Percentiles rank a stretch among this genome's conserved stretches.
phyloP scores from a whole-genome alignment of 352 stramenopile species.

The Pythium angustatum region DNA sequence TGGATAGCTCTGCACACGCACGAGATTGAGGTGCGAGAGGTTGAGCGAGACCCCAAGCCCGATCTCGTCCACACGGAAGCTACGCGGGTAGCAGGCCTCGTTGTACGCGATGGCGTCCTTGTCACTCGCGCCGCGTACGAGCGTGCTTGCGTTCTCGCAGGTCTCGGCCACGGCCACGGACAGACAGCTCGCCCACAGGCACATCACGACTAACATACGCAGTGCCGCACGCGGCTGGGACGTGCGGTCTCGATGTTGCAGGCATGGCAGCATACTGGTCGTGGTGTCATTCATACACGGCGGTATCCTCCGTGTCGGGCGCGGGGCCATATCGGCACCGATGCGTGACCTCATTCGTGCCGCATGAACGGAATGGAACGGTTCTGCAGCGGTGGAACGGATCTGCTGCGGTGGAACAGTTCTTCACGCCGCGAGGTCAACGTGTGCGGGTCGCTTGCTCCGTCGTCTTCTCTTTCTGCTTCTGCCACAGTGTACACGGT shows the following conservation, averaged over 20 bases:
- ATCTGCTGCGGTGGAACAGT: too few relatives aligned
- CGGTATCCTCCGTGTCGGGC: neutral
- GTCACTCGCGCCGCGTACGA: constrained; percentile 38
- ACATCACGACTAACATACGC: too few relatives aligned
- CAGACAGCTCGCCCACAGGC: neutral
- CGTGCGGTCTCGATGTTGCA: too few relatives aligned
- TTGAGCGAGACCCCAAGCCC: constrained; percentile 50
- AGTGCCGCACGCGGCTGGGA: too few relatives aligned
- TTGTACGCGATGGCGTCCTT: constrained; percentile 60
- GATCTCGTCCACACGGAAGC: constrained; percentile 42
- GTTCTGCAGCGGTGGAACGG: too few relatives aligned
- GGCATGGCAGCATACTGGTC: too few relatives aligned
- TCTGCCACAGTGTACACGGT: too few relatives aligned
- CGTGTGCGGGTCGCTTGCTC: too few relatives aligned
- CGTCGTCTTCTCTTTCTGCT: neutral
- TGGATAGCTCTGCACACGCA: constrained; percentile 47
- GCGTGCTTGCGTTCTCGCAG: constrained; percentile 29
- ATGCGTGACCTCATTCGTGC: constrained; percentile 1
- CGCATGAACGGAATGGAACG: constrained; percentile 4
- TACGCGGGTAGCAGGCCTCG: constrained; percentile 39
- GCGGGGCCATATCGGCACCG: neutral
- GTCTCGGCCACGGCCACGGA: neutral
- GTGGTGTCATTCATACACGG: too few relatives aligned
- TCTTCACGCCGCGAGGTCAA: too few relatives aligned
- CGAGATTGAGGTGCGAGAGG: constrained; percentile 63